phyloP scores from a whole-genome alignment of 768 basidiomycete genomes.

The Lentinus brumalis region DNA sequence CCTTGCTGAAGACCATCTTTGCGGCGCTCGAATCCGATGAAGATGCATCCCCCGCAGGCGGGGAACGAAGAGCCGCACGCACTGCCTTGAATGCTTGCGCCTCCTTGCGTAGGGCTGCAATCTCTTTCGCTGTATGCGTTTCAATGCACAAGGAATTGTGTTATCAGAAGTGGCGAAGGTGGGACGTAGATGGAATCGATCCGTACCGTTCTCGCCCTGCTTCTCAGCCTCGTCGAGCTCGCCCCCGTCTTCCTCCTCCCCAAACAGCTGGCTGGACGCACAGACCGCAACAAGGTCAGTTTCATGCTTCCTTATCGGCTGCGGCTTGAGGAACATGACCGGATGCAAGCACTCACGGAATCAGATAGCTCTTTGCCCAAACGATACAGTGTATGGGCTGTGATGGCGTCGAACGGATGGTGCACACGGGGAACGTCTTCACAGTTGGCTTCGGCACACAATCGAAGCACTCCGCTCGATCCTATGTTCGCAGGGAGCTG shows the following conservation, averaged over 20 bases:
- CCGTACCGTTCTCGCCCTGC: conserved; percentile 88
- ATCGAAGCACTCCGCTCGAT: conserved; percentile 92
- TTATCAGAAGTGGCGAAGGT: background rate
- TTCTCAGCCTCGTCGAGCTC: conserved; percentile 93
- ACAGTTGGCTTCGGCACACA: conserved; percentile 92
- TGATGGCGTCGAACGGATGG: conserved; percentile 94
- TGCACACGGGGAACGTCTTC: conserved; percentile 96
- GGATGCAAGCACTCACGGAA: conserved; percentile 60
- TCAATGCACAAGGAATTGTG: background rate
- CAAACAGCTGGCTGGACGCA: conserved; percentile 79
- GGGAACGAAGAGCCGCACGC: conserved; percentile 61
- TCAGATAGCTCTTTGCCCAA: conserved; percentile 97
- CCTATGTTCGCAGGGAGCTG: conserved; percentile 44
- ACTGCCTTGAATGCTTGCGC: conserved; percentile 87
- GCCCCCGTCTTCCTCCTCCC: conserved; percentile 80
- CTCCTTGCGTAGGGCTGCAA: conserved; percentile 86
- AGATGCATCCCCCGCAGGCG: conserved; percentile 30
- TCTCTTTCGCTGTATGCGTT: conserved; percentile 73
- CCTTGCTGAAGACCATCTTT: conserved; percentile 82
- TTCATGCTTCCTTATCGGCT: background rate
- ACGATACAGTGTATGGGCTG: conserved; percentile 99
- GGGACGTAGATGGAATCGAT: background rate
- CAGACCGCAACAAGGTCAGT: background rate
- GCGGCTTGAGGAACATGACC: background rate
- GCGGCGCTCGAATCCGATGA: conserved; percentile 47